Base-by-base conservation (phyloP, 768 basidiomycete genomes). In the Podaxis sp. region DNA sequence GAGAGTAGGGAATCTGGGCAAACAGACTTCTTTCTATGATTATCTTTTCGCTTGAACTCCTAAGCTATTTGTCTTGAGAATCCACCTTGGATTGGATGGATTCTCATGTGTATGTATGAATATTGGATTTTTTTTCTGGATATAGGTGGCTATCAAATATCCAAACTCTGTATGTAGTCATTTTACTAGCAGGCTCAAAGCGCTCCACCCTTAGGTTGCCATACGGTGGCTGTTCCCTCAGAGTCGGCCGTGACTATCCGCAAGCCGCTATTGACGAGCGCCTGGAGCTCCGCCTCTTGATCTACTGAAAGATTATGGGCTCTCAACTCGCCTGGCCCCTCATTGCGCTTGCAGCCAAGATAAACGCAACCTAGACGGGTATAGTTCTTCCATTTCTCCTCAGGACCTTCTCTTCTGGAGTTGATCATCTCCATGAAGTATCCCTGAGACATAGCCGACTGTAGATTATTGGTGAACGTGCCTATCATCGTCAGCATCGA, bases 11-110 rank as follows among this genome's bases (percentile, higher is more conserved):
- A 66, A 65, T 4, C 49, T 19, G 53, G 68, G 67, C 46, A 46
- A 19, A 54, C 25, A 54, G 19, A 54, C n/a, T 19, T 62, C 61
- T 38, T 74, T 74, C 50, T 74, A 74, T 63, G 70, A 72, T 57
- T 74, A 72, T 64, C 60, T 74, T 43, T 74, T 72, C 55, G 41
- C 64, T 58, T 71, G 54, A 66, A 15, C 38, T 17, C 17, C 17
- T 41, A 27, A n/a, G 29, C 12, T 3, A 29, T 40, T 29, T 33
- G 33, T 33, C 33, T 33, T 33, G 33, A 33, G 33, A 33, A 33
- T 33, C 8, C 33, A 33, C 33, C 9, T 8, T 33, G 33, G 1
- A 33, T 33, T 33, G 33, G 8, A 9, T 33, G 33, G 33, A 33
- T 33, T 9, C 33, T 33, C 33, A 33, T 33, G 9, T 33, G 29